Conservation (phyloP, 805 yeast genomes). For the Candida ficus region DNA sequence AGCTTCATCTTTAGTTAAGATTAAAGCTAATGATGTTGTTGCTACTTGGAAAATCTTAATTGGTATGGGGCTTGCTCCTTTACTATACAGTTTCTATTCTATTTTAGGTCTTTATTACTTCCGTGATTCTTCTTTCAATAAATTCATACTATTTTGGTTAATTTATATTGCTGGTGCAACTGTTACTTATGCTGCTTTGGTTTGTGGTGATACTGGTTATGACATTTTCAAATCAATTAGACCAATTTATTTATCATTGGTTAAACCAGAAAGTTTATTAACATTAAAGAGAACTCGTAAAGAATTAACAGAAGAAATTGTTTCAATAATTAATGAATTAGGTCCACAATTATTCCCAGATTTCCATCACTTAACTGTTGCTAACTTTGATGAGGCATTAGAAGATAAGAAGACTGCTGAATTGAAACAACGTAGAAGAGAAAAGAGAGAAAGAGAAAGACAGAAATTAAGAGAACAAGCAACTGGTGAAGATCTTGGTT, state of each 20-base stretch:
- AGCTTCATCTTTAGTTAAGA: conserved; percentile 82
- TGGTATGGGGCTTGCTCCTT: conserved; percentile 83
- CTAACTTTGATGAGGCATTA: conserved; percentile 25
- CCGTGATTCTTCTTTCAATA: conserved; percentile 30
- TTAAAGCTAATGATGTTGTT: conserved; percentile 87
- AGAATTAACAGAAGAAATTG: conserved; percentile 64
- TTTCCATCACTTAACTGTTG: conserved; percentile 44
- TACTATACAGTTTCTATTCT: conserved; percentile 79
- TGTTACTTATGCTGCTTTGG: conserved; percentile 85
- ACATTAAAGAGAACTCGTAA: conserved; percentile 59
- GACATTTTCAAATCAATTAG: conserved; percentile 79
- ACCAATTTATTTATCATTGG: conserved; percentile 68
- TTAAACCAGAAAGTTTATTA: conserved; percentile 49
- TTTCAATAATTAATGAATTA: conserved; percentile 69
- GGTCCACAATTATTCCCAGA: conserved; percentile 89
- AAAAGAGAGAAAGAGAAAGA: conserved; percentile 22
- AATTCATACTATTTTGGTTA: conserved; percentile 28
- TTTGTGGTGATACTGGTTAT: conserved; percentile 91
- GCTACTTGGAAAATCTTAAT: conserved; percentile 97
- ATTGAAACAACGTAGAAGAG: conserved; percentile 31
- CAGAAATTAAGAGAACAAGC: conserved; percentile 6
- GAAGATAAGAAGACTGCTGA: conserved; percentile 34
- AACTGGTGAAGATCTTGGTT: conserved; percentile 4
- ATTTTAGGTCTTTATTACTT: conserved; percentile 40
- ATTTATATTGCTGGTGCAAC: conserved; percentile 61